Evolutionary conservation across 1,284 basidiomycete species (phyloP).

Genomic region (Sporisorium sorghi): DNA sequence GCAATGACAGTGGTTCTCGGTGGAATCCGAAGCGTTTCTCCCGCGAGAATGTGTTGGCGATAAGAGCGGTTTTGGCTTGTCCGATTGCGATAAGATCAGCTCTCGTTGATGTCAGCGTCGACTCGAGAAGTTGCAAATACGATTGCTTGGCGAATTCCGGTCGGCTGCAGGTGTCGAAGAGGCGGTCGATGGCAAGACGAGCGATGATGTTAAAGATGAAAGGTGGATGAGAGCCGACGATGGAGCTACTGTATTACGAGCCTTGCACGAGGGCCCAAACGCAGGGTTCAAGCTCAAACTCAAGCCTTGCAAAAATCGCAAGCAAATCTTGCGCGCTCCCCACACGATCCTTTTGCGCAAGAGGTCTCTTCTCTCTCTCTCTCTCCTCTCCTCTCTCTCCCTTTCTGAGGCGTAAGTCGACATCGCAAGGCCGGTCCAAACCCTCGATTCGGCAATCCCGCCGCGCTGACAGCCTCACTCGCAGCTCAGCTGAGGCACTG

Average conservation of each 20-base stretch:
- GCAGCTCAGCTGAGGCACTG: not conserved
- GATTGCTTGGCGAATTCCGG: not conserved
- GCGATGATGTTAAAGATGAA: conserved; percentile 1
- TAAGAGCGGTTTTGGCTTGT: not conserved
- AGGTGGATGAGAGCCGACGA: not conserved
- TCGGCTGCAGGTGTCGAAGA: not conserved
- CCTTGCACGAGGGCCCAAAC: conserved; percentile 32
- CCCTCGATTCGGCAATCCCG: not conserved
- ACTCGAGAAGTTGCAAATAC: not conserved
- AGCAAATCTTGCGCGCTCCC: conserved; percentile 21
- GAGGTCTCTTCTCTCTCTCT: too few relatives aligned
- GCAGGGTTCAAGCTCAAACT: conserved; percentile 34
- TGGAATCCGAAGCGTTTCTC: not conserved
- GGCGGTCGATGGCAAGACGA: not conserved
- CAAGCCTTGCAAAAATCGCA: not conserved
- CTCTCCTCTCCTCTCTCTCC: not conserved
- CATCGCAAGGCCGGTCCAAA: not conserved
- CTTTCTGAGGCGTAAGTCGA: not conserved
- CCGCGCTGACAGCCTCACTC: not conserved
- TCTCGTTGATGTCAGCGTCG: not conserved
- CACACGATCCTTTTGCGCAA: conserved; percentile 19
- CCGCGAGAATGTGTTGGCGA: not conserved
- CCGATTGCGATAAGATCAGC: not conserved
- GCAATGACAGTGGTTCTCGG: not conserved
- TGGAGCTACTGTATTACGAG: conserved; percentile 1